Evolutionary conservation across 768 basidiomycete species (phyloP).

Genomic region (Mycena venus): DNA sequence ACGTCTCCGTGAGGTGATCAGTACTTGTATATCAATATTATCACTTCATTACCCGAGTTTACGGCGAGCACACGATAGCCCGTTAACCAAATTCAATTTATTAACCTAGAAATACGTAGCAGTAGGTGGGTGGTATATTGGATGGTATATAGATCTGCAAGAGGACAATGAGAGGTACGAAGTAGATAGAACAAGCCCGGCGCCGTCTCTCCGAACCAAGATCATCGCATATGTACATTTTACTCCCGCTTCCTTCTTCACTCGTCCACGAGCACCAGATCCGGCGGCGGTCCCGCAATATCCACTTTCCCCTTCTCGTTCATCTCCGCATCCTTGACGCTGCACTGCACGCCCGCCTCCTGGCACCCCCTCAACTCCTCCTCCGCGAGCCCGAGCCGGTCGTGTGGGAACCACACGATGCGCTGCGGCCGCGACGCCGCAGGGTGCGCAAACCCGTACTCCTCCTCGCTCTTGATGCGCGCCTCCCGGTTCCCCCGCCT

Average conservation of each 20-base stretch:
- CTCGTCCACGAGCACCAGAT: slow-evolving; percentile 41
- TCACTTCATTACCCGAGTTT: no score
- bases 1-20: no score
- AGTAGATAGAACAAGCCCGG: no score
- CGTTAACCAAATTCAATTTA: no score
- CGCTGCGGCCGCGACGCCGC: slow-evolving; percentile 81
- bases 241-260: background rate
- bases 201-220: background rate
- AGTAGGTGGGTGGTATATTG: background rate
- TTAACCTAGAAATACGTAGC: background rate
- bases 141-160: no score
- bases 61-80: no score
- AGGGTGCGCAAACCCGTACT: slow-evolving; percentile 90
- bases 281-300: slow-evolving; percentile 50
- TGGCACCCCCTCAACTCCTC: slow-evolving; percentile 72
- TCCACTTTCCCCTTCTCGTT: slow-evolving; percentile 68
- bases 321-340: slow-evolving; percentile 66
- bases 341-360: slow-evolving; percentile 65
- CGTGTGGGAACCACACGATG: slow-evolving; percentile 88
- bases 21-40: no score
- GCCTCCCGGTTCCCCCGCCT: slow-evolving; percentile 21
- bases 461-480: slow-evolving; percentile 44
- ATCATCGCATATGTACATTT: background rate
- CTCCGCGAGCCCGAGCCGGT: slow-evolving; percentile 72
- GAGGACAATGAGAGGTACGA: no score